Evolutionary conservation across 2,329 filamentous ascomycete genomes (phyloP), one percentile per base, ranked within the genome.

Genomic region (Lasiodiplodia theobromae): DNA sequence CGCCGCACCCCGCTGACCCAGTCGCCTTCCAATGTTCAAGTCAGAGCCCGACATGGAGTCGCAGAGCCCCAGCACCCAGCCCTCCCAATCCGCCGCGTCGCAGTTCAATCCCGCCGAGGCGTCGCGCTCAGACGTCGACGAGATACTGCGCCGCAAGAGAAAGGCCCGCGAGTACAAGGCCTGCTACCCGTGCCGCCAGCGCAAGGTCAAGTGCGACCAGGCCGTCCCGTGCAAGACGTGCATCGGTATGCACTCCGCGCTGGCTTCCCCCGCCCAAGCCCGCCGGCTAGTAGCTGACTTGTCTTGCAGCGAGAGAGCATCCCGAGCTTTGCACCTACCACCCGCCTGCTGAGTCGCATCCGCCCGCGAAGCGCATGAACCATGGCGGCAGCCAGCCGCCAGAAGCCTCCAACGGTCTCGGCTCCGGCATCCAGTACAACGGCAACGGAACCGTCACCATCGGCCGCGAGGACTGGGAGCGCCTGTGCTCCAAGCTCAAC

Each of bases 141-240:
- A 84, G 71, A 83, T 84, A 49, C 72, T 85, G 72, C 77, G 82
- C 25, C 77, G 82, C 72, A 85, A 85, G 76, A 77, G 83, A 56
- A 85, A 85, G 72, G 83, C 83, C 56, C 76, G 83, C 37, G 83
- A 85, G 75, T 84, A 85, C 77, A 85, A 85, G 77, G 78, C 68
- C 62, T 69, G 83, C 74, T 85, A 85, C 74, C 83, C 83, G 66
- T 85, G 83, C 74, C 77, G 83, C 53, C 82, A 81, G 72, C 76
- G 79, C 67, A 81, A 81, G 70, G 79, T 81, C 60, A 84, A 82
- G 73, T 85, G 83, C 76, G 83, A 85, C 72, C 82, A 79, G 70
- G 75, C 75, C 23, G 79, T 81, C 37, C 83, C 83, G 12, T 85
- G 83, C 73, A 83, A 83, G 71, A 85, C 82, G 66, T 85, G 83